Base-by-base conservation (phyloP, 257 asterid species). In the Knoxia roxburghii region DNA sequence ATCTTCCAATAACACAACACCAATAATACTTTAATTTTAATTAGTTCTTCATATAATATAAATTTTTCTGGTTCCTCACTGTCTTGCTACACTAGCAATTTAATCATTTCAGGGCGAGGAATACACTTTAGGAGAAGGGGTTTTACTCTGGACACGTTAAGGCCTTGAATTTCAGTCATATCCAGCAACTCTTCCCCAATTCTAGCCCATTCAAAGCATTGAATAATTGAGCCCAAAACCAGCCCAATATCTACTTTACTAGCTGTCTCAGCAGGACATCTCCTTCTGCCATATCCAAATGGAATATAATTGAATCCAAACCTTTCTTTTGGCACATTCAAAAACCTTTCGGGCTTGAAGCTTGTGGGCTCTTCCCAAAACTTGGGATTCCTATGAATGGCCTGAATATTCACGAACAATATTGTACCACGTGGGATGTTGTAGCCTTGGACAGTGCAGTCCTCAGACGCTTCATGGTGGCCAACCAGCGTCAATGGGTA, bases 311-410 rank as follows among this genome's bases (percentile, higher is more conserved):
- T 61, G n/a, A 69, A 70, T 27, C 71, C 68, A 5, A 73, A 70
- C 21, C 51, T 27, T 18, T 60, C 46, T 33, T 73, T 73, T 53
- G 65, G 72, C 2, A 70, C 1, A 26, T 57, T 18, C 11, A 41
- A 64, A 20, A 75, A 79, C 24, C 83, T 79, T 27, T 79, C 80
- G 6, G 83, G 83, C 78, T 32, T 72, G 35, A 75, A 75, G 52
- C 58, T 54, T 5, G 23, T 27, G 15, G 78, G 78, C 0, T 69
- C 80, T 1, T 59, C 73, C 80, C 83, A 79, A 9, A n/a, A 2
- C 48, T 49, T 23, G 0, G 59, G 59, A 49, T 49, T 17, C 55
- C 7, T 55, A 37, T 75, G 26, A 40, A 72, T 75, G 43, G 75
- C 80, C 73, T 80, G 76, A 33, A 41, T 3, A 52, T 75, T 79